Evolutionary conservation across 108 stramenopile species (phyloP).

Genomic region (Chaetoceros tenuissimus): DNA sequence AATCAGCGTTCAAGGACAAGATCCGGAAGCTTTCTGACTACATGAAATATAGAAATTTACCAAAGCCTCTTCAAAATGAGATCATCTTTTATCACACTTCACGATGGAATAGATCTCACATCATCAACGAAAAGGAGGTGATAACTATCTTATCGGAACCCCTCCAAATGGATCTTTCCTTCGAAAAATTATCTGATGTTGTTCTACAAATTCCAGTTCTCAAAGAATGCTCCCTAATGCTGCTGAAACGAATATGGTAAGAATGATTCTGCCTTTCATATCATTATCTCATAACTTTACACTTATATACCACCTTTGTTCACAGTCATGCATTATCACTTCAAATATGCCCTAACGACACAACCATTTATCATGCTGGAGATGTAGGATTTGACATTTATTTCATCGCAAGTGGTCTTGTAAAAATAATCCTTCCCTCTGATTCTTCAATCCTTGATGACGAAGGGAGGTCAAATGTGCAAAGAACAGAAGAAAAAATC

Average conservation of each 20-base stretch:
- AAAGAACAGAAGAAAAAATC: slow-evolving; percentile 12
- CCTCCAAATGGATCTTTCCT: slow-evolving; percentile 37
- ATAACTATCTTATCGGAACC: slow-evolving; percentile 29
- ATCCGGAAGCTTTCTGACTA: slow-evolving; percentile 29
- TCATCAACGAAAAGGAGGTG: slow-evolving; percentile 28
- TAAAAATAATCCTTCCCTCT: slow-evolving; percentile 20
- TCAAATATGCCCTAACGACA: slow-evolving; percentile 18
- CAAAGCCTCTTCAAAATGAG: slow-evolving; percentile 13
- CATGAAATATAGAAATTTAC: slow-evolving; percentile 32
- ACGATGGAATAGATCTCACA: slow-evolving; percentile 21
- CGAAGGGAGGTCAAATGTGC: slow-evolving; percentile 12
- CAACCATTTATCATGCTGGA: slow-evolving; percentile 32
- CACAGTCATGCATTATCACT: slow-evolving; percentile 19
- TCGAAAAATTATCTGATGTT: slow-evolving; percentile 17
- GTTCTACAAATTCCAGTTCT: slow-evolving; percentile 28
- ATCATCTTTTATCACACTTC: slow-evolving; percentile 32
- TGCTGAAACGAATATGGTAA: slow-evolving; percentile 14
- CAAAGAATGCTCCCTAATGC: slow-evolving; percentile 4
- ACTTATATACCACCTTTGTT: too few species aligned
- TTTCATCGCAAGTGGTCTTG: slow-evolving; percentile 32
- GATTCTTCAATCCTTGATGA: slow-evolving; percentile 35
- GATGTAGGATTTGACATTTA: slow-evolving; percentile 46
- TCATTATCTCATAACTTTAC: too few species aligned
- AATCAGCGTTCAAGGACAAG: slow-evolving; percentile 37
- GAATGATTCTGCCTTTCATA: too few species aligned